Percentiles rank a stretch among this genome's conserved stretches.
Evolutionary conservation across 306 rosid genomes (phyloP).

Genomic region (Rosa lucieae): DNA sequence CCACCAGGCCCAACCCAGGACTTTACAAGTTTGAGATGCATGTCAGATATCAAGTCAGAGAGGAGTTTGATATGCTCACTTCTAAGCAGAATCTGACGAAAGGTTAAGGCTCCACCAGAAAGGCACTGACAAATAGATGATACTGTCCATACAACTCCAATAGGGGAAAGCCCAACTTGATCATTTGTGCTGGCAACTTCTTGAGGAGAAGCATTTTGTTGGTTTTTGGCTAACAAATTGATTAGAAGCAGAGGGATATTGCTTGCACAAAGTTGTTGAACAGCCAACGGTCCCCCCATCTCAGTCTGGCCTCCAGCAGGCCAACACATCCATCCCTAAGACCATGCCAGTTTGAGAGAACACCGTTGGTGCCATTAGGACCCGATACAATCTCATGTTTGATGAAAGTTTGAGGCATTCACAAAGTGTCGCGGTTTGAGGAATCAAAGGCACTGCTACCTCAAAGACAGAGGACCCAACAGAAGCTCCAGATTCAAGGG

Average conservation of each 20-base stretch:
- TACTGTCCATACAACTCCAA: slow-evolving; percentile 77
- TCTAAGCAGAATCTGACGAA: slow-evolving; percentile 68
- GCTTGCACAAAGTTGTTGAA: slow-evolving; percentile 84
- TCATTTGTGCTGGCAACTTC: slow-evolving; percentile 46
- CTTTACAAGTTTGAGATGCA: slow-evolving; percentile 72
- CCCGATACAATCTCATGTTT: slow-evolving; percentile 45
- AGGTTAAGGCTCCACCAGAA: slow-evolving; percentile 71
- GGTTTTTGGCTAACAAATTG: slow-evolving; percentile 52
- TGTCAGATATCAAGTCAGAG: slow-evolving; percentile 62
- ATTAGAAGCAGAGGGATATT: slow-evolving; percentile 77
- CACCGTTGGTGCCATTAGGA: slow-evolving; percentile 37
- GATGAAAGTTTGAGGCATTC: slow-evolving; percentile 62
- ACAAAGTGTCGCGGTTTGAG: slow-evolving; percentile 61
- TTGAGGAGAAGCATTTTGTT: slow-evolving; percentile 44
- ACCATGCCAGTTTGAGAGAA: slow-evolving; percentile 81
- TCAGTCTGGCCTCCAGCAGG: slow-evolving; percentile 71
- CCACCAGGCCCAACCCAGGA: slow-evolving; percentile 91
- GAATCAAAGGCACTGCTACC: slow-evolving; percentile 77
- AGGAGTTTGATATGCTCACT: slow-evolving; percentile 68
- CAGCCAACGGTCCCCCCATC: slow-evolving; percentile 92
- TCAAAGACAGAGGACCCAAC: slow-evolving; percentile 75
- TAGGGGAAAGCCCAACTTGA: slow-evolving; percentile 75
- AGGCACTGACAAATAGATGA: slow-evolving; percentile 80
- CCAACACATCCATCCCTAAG: slow-evolving; percentile 87
- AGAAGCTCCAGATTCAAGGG: slow-evolving; percentile 73